A percentile compares a stretch with the other conserved stretches of the same genome.
phyloP scores from a whole-genome alignment of 495 filamentous ascomycete genomes.

The Talaromyces liani region DNA sequence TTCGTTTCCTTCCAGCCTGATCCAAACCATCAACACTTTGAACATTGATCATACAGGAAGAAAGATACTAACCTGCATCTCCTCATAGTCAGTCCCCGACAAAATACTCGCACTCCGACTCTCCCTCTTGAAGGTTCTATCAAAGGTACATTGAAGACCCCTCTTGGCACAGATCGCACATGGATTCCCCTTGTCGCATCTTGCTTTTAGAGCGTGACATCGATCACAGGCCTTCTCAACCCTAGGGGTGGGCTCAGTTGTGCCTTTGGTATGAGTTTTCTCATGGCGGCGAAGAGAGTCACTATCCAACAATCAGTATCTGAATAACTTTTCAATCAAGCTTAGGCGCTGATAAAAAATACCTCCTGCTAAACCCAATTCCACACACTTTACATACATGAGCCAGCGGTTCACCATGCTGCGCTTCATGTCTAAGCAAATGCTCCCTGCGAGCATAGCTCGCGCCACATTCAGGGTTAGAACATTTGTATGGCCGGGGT shows the following conservation, averaged over 20 bases:
- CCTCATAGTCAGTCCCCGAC: not conserved
- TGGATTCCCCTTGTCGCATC: not conserved
- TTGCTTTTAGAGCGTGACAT: not conserved
- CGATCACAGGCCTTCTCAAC: conserved; percentile 5
- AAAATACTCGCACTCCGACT: conserved; percentile 2
- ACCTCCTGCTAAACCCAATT: conserved; percentile 15
- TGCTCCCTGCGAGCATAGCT: conserved; percentile 21
- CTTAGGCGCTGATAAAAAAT: not conserved
- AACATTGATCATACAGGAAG: not conserved
- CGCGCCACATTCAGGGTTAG: conserved; percentile 10
- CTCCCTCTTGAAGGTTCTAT: not conserved
- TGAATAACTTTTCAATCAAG: not conserved
- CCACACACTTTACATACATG: conserved; percentile 15
- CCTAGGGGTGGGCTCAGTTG: not conserved
- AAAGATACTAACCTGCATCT: not conserved
- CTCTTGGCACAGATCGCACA: not conserved
- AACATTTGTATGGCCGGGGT: conserved; percentile 10
- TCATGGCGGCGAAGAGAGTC: conserved; percentile 3
- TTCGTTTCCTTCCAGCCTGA: not conserved
- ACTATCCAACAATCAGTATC: not conserved
- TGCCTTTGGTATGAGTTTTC: not conserved
- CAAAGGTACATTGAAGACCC: conserved; percentile 2
- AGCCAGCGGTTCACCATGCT: conserved; percentile 4
- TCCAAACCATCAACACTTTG: not conserved
- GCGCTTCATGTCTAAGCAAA: conserved; percentile 14